Evolutionary conservation across 1,139 yeast genomes (phyloP), one percentile per base, ranked within the genome.

Genomic region (Lodderomyces metapsilosis): DNA sequence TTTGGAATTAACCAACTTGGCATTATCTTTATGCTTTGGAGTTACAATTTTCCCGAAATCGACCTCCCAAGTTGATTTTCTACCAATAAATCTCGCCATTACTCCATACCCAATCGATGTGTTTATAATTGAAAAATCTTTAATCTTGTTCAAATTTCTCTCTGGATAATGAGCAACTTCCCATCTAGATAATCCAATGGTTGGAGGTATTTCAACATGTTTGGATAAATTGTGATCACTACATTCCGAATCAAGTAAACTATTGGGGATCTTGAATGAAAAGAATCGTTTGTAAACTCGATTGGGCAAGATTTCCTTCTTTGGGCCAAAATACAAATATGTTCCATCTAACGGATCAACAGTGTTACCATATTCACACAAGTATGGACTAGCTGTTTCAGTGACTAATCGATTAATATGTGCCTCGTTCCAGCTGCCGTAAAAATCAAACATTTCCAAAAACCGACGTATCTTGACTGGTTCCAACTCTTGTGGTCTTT

Each of bases 401-500:
- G 65, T 55, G 2, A 62, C 45, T 20, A 70, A 52, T n/a, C 75
- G 47, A 48, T 62, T 59, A 25, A 71, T 58, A 34, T 56, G 49
- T 1, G 59, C 65, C 27, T 54, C 56, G 45, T 64, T 62, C 63
- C 65, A 70, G 30, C 71, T 62, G 2, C 73, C 76, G 34, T 60
- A 56, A 43, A 70, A 69, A 48, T 71, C 77, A 50, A 65, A 68
- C 76, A 71, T 71, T 45, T 71, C 72, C 46, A 71, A 53, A 38
- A 50, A 51, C 15, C 50, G 50, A 20, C 46, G 38, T 32, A 43
- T 46, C 20, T 43, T 47, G 2, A 53, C 47, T 11, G 57, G 61
- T 11, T 42, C 46, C 24, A 42, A 46, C 13, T 48, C 49, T 10
- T 27, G 20, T 3, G 34, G 20, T 43, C 51, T 43, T 20, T 38